Base-by-base conservation (phyloP, 2,329 filamentous ascomycete genomes). In the Cordyceps militaris region DNA sequence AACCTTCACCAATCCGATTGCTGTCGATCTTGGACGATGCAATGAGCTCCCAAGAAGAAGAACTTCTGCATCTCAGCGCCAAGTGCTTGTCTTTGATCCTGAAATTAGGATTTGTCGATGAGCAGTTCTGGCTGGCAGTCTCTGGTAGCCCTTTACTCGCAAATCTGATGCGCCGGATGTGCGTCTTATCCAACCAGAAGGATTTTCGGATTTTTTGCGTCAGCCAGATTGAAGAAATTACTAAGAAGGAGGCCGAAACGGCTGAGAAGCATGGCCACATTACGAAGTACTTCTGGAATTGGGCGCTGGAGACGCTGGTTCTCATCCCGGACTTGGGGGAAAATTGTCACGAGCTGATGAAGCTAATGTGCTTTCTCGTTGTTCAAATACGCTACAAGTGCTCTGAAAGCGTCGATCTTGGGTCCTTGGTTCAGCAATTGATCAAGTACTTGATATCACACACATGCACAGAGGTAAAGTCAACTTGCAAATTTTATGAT, bases 301-400 rank as follows among this genome's bases (percentile, higher is more conserved):
- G 72, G 42, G 60, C 71, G 23, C 65, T 68, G 21, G 66, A 67
- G 28, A 66, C 74, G 9, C 62, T 78, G 16, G 65, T 69, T 9
- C 63, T 67, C 36, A 69, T 71, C 26, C 64, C 65, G 19, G 53
- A 38, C 5, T 62, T 67, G 54, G 67, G 71, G 30, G 58, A 56
- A 26, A 71, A 73, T 24, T 78, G 77, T 57, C 70, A 75, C 24
- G 78, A 82, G 50, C 64, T 78, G 16, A 75, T 84, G 54, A 61
- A 63, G 3, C 62, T 81, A 19, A 69, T 74, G 32, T 66, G 73
- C 21, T 64, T 65, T 4, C 66, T 81, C 19, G 70, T 81, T 34
- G 65, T 67, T 51, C 71, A 67, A 34, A 64, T 79, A 30, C 58
- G 57, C 5, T 47, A 32, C 3, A 54, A 52, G 30, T 61, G 59